Percentiles rank a stretch among this genome's conserved stretches.
These are phyloP conservation scores for Acanthamoeba triangularis DNA, from an alignment of 208 protist species.

Conservation along the genomic window DNA sequence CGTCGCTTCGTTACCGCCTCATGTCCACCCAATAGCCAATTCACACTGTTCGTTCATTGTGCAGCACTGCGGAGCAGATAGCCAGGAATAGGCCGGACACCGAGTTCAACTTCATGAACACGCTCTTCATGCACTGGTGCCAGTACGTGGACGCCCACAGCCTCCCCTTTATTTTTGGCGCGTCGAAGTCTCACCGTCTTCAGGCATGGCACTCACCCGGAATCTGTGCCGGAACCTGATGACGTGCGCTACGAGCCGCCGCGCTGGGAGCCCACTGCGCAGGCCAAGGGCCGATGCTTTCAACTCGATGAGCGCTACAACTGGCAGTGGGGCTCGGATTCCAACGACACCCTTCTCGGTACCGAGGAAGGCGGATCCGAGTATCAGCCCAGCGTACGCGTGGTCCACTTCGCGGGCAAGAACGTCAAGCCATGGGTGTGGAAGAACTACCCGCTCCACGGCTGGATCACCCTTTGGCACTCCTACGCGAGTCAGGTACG, in stretches of 20 bases:
- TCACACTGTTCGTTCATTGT: neutral
- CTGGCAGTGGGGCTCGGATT: slow-evolving; percentile 52
- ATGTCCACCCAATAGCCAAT: neutral
- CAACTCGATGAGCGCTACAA: slow-evolving; percentile 7
- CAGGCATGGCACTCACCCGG: neutral
- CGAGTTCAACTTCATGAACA: slow-evolving; percentile 36
- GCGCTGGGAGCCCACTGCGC: neutral
- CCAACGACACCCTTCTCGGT: neutral
- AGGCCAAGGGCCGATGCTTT: neutral
- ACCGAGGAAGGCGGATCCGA: neutral
- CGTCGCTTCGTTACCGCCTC: neutral
- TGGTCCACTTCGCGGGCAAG: slow-evolving; percentile 25
- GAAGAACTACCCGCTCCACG: slow-evolving; percentile 17
- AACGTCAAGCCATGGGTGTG: slow-evolving; percentile 51
- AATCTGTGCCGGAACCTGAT: neutral
- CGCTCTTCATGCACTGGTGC: neutral
- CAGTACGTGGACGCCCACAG: neutral
- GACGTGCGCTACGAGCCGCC: neutral
- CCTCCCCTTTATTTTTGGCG: neutral
- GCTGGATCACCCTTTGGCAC: slow-evolving; percentile 24
- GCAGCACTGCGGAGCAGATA: neutral
- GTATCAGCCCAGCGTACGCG: neutral
- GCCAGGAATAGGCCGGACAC: neutral
- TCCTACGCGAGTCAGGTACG: slow-evolving; percentile 3
- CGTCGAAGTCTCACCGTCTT: neutral